phyloP scores from a whole-genome alignment of 2,329 filamentous ascomycete genomes.

The Aspergillus ibericus region DNA sequence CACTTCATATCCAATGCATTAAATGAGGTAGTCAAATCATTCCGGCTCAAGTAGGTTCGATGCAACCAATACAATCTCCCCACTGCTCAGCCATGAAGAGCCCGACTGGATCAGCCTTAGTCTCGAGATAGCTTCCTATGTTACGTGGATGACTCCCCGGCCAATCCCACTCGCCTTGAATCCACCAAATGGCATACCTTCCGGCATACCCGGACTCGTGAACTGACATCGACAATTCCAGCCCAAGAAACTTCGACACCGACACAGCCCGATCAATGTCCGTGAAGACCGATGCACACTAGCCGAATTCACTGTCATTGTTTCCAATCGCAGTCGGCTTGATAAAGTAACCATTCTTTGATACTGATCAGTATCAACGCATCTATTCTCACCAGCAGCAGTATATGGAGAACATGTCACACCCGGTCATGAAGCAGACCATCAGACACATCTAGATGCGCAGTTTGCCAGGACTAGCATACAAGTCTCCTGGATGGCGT shows the following conservation, averaged over 20 bases:
- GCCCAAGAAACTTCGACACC: slow-evolving; percentile 25
- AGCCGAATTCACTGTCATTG: slow-evolving; percentile 47
- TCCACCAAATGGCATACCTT: slow-evolving; percentile 46
- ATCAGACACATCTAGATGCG: no score
- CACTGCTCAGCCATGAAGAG: not conserved
- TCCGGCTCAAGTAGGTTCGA: not conserved
- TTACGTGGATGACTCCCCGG: slow-evolving; percentile 38
- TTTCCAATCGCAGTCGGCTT: slow-evolving; percentile 80
- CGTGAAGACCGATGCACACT: slow-evolving; percentile 34
- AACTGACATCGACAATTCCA: slow-evolving; percentile 33
- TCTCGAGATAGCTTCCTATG: slow-evolving; percentile 39
- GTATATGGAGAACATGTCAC: slow-evolving; percentile 50
- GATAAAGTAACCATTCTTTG: slow-evolving; percentile 81
- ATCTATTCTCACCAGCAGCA: slow-evolving; percentile 63
- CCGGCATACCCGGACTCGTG: slow-evolving; percentile 39
- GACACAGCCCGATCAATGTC: slow-evolving; percentile 31
- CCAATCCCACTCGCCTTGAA: slow-evolving; percentile 45
- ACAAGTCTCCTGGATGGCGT: not conserved
- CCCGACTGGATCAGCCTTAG: slow-evolving; percentile 28
- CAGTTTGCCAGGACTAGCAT: not conserved
- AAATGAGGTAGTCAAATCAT: not conserved
- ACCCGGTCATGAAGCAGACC: not conserved
- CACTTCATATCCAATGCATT: not conserved
- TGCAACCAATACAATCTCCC: not conserved
- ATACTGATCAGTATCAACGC: slow-evolving; percentile 65